Base-by-base conservation (phyloP, 768 basidiomycete genomes). In the Pleurotus platypus region DNA sequence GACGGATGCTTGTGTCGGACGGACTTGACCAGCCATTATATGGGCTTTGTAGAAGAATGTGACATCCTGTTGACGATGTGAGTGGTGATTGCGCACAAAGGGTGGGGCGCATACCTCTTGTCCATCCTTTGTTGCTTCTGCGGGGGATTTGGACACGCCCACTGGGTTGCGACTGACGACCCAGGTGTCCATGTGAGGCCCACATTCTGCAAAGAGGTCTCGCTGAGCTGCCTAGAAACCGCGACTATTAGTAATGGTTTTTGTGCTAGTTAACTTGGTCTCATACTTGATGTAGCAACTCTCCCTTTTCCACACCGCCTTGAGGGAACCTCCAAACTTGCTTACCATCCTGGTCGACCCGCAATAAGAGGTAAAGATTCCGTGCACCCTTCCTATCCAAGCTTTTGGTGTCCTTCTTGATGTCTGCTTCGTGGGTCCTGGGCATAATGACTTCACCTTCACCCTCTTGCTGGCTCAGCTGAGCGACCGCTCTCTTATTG, bases 11-110 rank as follows among this genome's bases (percentile, higher is more conserved):
- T 75, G 67, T 30, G 81, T 69, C 15, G 87, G 84, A 16, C 74
- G 76, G 30, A 87, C 88, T 69, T 94, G 90, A 15, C 96, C 96
- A 2, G 92, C 86, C 65, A 98, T 79, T 54, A 98, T 91, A 66
- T 97, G 94, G 16, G 85, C 92, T 69, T 97, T 97, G 77, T 90
- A 90, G 77, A 97, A 92, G 75, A 98, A 99, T 16, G 90, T 76
- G 42, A 81, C 74, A 54, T 75, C 79, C 94, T 97, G 40, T 54
- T 16, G 49, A 35, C 46, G 35, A 18, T 47, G 12, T 20, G 24
- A 38, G 35, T 12, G 20, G 11, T 11, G 11, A 12, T 16, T 18
- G 12, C 46, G 45, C 47, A 22, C 50, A n/a, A 48, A 12, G 6
- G 40, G 59, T 5, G 38, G 22, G 39, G 12, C 27, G 11, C 12